Evolutionary conservation across 805 yeast genomes (phyloP).

Genomic region (Pichia californica): DNA sequence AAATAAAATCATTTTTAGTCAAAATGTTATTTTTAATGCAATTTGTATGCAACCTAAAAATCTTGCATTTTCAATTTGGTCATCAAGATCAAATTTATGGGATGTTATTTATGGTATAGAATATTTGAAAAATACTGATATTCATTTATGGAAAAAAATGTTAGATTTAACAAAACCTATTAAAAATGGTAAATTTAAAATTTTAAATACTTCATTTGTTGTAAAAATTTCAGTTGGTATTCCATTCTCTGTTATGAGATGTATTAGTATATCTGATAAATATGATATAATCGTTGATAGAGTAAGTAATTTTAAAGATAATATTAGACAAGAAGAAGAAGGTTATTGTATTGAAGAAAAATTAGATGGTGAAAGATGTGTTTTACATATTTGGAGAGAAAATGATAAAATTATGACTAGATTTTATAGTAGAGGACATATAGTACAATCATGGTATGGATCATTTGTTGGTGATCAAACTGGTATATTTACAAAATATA

Average conservation of each 20-base stretch:
- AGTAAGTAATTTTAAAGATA: conserved; percentile 32
- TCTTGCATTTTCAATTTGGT: conserved; percentile 8
- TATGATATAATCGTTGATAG: conserved; percentile 45
- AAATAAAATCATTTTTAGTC: background rate
- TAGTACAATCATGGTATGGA: conserved; percentile 49
- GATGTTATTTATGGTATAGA: conserved; percentile 14
- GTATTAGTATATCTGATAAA: conserved; percentile 46
- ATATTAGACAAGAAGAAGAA: background rate
- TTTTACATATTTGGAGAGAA: conserved; percentile 57
- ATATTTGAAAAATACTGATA: conserved; percentile 11
- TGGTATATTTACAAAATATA: conserved; percentile 28
- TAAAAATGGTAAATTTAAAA: conserved; percentile 22
- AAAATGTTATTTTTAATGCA: conserved; percentile 6
- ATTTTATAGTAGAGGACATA: conserved; percentile 71
- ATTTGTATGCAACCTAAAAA: conserved; percentile 3
- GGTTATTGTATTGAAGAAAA: conserved; percentile 78
- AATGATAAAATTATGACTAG: conserved; percentile 45
- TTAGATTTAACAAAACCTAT: conserved; percentile 34
- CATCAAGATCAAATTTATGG: conserved; percentile 9
- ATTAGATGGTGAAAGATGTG: conserved; percentile 87
- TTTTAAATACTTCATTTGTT: background rate
- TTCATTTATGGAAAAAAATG: conserved; percentile 61
- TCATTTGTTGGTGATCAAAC: conserved; percentile 12
- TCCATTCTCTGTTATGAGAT: conserved; percentile 74
- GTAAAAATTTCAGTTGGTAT: conserved; percentile 34